Evolutionary conservation across 371 early-diverging fungal genomes (phyloP), one percentile per base, ranked within the genome.

Genomic region (Neoconidiobolus thromboides): DNA sequence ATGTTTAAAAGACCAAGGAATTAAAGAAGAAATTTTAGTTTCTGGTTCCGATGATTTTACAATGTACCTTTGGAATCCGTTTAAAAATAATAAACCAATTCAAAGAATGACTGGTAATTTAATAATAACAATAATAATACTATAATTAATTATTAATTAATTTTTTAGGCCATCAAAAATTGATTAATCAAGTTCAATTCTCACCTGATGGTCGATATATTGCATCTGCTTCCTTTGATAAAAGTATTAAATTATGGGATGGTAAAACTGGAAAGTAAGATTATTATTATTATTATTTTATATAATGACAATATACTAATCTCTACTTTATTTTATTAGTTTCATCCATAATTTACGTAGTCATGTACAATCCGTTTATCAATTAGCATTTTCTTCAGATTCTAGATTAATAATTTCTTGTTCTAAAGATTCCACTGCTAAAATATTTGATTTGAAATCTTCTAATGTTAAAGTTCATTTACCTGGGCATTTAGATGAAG

Each of bases 201-300:
- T 90, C 93, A 3, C 95, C 96, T 4, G 94, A 96, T 67, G 94
- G 96, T 9, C 73, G 87, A 36, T 77, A 76, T 48, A 73, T 97
- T 69, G 97, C 98, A 14, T 87, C 88, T 67, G 96, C 94, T 2
- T 89, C 93, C 37, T 99, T 98, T 68, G 99, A 98, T 74, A 97
- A 93, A 67, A 87, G 89, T 39, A 92, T 98, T 46, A 97, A 96
- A 74, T 66, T 98, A 38, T 98, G 99, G 99, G 95, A 94, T 69
- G 91, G 89, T 15, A 64, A 64, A 2, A 89, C 85, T 1, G 98
- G 99, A 63, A 87, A 87, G 77, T 70, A 66, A 67, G 69, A 60
- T 57, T 65, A n/a, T 52, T 41, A n/a, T 3, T 4, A 14, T 39
- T 38, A 14, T 48, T 43, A 12, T n/a, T 15, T 61, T 54, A 15